Evolutionary conservation across 2,329 filamentous ascomycete species (phyloP).

Genomic region (Botrytis tulipae): DNA sequence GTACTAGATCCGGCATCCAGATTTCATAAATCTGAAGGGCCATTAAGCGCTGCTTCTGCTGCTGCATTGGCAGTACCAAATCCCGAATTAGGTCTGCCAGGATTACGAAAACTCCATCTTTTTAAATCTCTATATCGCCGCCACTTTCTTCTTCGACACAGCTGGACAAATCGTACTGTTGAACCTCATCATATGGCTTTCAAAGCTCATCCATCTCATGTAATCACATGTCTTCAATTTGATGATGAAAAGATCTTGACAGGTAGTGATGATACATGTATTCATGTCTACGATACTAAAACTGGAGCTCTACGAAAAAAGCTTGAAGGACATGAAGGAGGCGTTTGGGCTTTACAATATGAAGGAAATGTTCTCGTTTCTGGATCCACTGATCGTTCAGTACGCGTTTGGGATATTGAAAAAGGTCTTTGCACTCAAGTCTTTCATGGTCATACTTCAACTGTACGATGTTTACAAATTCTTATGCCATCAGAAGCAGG

Average conservation of each 20-base stretch:
- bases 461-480: constrained; percentile 92
- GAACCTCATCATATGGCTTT: constrained; percentile 93
- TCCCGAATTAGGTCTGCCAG: constrained; percentile 74
- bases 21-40: constrained; percentile 64
- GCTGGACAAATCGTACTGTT: constrained; percentile 84
- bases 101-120: constrained; percentile 79
- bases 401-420: constrained; percentile 99
- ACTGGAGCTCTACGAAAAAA: constrained; percentile 81
- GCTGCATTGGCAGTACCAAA: constrained; percentile 81
- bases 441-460: constrained; percentile 97
- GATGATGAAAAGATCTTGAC: constrained; percentile 98
- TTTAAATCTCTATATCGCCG: constrained; percentile 96
- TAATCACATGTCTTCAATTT: constrained; percentile 96
- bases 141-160: constrained; percentile 84
- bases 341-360: constrained; percentile 96
- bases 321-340: constrained; percentile 90
- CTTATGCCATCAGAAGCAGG: constrained; percentile 75
- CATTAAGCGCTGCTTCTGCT: constrained; percentile 80
- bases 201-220: constrained; percentile 91
- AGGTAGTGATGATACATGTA: constrained; percentile 94
- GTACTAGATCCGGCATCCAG: constrained; percentile 30
- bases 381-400: constrained; percentile 91
- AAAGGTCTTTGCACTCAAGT: constrained; percentile 89
- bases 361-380: constrained; percentile 94
- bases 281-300: constrained; percentile 97